Percentiles rank a stretch among this genome's conserved stretches.
Conservation (phyloP, 2,329 filamentous ascomycete species). For the Colletotrichum sp. region DNA sequence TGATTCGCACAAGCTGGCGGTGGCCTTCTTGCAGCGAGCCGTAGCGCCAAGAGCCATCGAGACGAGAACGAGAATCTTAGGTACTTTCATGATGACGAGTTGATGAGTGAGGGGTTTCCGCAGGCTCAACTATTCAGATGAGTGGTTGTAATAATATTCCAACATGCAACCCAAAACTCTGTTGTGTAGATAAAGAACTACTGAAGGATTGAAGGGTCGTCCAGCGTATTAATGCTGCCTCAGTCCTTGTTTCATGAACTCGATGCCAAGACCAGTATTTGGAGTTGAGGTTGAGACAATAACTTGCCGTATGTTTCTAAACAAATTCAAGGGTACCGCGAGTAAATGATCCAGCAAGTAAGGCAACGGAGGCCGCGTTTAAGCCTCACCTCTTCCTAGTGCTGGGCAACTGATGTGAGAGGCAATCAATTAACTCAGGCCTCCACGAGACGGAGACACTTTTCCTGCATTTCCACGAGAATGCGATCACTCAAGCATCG, state of each 20-base stretch:
- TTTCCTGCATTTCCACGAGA: background rate
- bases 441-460: background rate
- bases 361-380: background rate
- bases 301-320: background rate
- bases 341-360: background rate
- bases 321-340: background rate
- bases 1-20: background rate
- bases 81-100: background rate
- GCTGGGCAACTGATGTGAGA: background rate
- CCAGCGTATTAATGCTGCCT: background rate
- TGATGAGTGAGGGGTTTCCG: background rate
- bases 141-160: background rate
- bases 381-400: background rate
- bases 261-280: background rate
- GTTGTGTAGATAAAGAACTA: background rate
- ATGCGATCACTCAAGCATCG: background rate
- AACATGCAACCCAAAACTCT: background rate
- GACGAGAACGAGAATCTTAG: background rate
- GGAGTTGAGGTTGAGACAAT: background rate
- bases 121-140: background rate
- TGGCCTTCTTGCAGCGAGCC: background rate
- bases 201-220: background rate
- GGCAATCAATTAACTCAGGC: background rate
- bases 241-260: background rate
- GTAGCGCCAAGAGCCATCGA: background rate